Percentiles rank a stretch among this genome's conserved stretches.
These are phyloP conservation scores for Dimargaris xerosporica DNA, from an alignment of 192 early-diverging fungal species.

Conservation along the genomic window DNA sequence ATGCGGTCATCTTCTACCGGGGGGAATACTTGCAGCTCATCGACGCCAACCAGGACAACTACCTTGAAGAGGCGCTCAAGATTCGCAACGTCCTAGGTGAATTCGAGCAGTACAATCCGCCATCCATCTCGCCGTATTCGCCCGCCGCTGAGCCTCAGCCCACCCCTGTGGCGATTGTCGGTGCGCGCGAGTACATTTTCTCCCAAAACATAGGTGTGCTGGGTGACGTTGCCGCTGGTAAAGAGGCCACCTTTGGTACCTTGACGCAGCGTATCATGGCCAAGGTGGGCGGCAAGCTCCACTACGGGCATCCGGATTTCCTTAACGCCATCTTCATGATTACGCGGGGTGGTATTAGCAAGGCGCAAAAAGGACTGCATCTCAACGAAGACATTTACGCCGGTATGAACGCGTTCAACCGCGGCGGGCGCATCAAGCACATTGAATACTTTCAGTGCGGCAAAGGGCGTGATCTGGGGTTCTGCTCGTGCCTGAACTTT, in stretches of 20 bases:
- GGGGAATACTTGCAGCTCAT: constrained; percentile 78
- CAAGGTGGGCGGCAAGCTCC: constrained; percentile 64
- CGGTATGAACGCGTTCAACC: constrained; percentile 74
- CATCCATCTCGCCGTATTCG: constrained; percentile 52
- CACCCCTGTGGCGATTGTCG: constrained; percentile 72
- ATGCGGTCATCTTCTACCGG: constrained; percentile 67
- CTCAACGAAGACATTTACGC: constrained; percentile 89
- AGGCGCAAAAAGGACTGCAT: constrained; percentile 80
- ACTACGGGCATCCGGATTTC: constrained; percentile 85
- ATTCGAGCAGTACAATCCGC: constrained; percentile 61
- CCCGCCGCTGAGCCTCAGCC: constrained; percentile 36
- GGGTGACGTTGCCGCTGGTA: constrained; percentile 80
- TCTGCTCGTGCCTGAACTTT: constrained; percentile 78
- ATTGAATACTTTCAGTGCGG: constrained; percentile 85
- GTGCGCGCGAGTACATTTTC: constrained; percentile 74
- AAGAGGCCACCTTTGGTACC: constrained; percentile 77
- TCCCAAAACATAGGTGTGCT: constrained; percentile 70
- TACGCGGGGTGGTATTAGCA: constrained; percentile 72
- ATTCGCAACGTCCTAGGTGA: constrained; percentile 73
- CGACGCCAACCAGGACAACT: constrained; percentile 87
- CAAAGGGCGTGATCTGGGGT: constrained; percentile 79
- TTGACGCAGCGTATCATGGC: constrained; percentile 75
- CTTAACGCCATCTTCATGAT: constrained; percentile 79
- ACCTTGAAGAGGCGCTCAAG: constrained; percentile 80
- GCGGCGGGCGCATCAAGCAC: constrained; percentile 78